Percentiles rank a stretch among this genome's conserved stretches.
phyloP scores from a whole-genome alignment of 1,284 basidiomycete species.

The Cystobasidium pallidum region DNA sequence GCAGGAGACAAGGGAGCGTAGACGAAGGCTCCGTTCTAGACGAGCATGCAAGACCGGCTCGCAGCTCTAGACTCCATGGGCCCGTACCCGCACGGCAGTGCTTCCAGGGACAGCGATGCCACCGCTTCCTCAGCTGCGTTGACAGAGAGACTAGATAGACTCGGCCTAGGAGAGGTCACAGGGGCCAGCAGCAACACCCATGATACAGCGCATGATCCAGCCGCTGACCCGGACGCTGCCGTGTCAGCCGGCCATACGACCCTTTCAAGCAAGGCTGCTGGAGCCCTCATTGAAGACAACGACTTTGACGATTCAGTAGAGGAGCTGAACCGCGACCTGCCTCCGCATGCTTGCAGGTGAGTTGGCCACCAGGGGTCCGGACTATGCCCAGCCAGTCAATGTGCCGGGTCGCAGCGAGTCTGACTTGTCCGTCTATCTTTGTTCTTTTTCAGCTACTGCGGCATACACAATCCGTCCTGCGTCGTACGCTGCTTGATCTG shows the following conservation, averaged over 20 bases:
- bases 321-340: conserved; percentile 80
- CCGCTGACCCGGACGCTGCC: not conserved
- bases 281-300: conserved; percentile 62
- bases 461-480: conserved; percentile 95
- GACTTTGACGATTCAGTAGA: conserved; percentile 85
- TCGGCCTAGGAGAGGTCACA: conserved; percentile 4
- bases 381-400: too few species aligned
- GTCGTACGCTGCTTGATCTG: conserved; percentile 97
- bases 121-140: conserved; percentile 10
- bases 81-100: conserved; percentile 3
- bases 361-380: conserved; percentile 51
- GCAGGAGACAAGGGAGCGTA: not conserved
- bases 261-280: conserved; percentile 30
- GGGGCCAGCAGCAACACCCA: not conserved
- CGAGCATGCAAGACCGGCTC: conserved; percentile 11
- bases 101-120: conserved; percentile 1
- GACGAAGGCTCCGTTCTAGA: not conserved
- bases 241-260: not conserved
- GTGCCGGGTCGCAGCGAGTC: too few species aligned
- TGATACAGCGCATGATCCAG: not conserved
- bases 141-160: conserved; percentile 18
- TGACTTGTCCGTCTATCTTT: not conserved
- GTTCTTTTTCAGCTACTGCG: conserved; percentile 78
- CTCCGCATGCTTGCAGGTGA: conserved; percentile 90
- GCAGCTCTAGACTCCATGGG: not conserved